phyloP scores from a whole-genome alignment of 1,139 yeast species.

The Candida sp. region DNA sequence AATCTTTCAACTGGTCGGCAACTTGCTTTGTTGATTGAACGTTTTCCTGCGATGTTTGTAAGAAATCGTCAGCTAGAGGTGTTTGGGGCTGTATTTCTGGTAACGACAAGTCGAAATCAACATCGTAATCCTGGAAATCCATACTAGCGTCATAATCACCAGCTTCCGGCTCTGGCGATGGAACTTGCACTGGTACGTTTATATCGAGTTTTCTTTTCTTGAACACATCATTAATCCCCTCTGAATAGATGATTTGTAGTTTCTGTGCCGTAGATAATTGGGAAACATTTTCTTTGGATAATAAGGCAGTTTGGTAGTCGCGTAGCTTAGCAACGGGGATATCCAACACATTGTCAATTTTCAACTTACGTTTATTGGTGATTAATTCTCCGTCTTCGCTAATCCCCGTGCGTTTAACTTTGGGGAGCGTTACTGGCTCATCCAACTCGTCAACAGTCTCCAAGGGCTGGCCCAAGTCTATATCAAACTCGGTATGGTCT shows the following conservation, averaged over 20 bases:
- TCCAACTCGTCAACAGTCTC: conserved; percentile 23
- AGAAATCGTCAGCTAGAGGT: conserved; percentile 9
- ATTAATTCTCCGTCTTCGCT: conserved; percentile 37
- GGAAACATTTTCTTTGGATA: conserved; percentile 4
- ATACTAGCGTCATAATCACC: not conserved
- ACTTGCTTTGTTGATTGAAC: conserved; percentile 51
- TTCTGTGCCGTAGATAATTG: not conserved
- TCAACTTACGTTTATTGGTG: conserved; percentile 37
- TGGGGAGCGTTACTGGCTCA: conserved; percentile 14
- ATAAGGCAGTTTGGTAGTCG: conserved; percentile 23
- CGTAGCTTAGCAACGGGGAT: conserved; percentile 32
- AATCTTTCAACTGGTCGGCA: conserved; percentile 46
- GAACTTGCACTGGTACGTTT: conserved; percentile 11
- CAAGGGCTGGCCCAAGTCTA: conserved; percentile 27
- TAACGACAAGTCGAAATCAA: conserved; percentile 40
- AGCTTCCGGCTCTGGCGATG: conserved; percentile 3
- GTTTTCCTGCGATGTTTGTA: conserved; percentile 12
- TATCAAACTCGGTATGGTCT: conserved; percentile 3
- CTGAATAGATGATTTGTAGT: not conserved
- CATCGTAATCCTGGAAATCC: conserved; percentile 11
- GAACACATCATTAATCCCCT: not conserved
- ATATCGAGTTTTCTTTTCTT: conserved; percentile 7
- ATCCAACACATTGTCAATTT: conserved; percentile 38
- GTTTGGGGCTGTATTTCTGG: conserved; percentile 22
- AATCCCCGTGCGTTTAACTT: conserved; percentile 29